Percentiles rank a stretch among this genome's conserved stretches.
These are phyloP conservation scores for Mucor irregularis DNA, from an alignment of 371 early-diverging fungal species.

Conservation along the genomic window DNA sequence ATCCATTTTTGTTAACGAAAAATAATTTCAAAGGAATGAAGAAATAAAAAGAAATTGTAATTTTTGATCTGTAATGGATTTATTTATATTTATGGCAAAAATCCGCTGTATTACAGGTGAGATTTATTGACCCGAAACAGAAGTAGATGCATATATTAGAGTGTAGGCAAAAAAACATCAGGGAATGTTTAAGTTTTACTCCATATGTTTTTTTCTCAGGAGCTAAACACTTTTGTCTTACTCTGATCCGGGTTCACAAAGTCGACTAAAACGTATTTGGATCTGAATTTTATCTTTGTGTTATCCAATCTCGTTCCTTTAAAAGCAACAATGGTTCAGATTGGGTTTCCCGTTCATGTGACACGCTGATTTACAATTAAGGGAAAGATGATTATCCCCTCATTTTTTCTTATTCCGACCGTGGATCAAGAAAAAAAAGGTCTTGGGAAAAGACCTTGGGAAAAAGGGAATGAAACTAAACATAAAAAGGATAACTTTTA, in stretches of 20 bases:
- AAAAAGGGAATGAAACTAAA: not conserved
- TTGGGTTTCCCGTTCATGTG: not conserved
- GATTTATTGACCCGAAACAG: too few species aligned
- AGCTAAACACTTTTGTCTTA: not conserved
- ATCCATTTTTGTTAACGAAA: conserved; percentile 1
- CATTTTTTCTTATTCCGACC: not conserved
- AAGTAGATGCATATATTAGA: too few species aligned
- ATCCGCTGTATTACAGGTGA: too few species aligned
- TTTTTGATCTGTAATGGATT: not conserved
- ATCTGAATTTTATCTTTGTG: conserved; percentile 1
- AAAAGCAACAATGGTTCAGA: conserved; percentile 1
- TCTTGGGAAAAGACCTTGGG: too few species aligned
- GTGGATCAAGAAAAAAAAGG: too few species aligned
- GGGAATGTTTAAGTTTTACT: not conserved
- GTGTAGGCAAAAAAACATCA: too few species aligned
- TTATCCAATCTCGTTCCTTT: not conserved
- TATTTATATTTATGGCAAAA: too few species aligned
- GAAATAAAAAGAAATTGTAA: not conserved
- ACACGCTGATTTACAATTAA: not conserved
- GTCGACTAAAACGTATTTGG: not conserved
- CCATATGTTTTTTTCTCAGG: conserved; percentile 1
- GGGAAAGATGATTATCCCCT: not conserved
- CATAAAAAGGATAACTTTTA: not conserved
- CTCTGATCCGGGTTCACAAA: conserved; percentile 6
- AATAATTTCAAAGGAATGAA: not conserved